Evolutionary conservation across 176 grass and related monocot species (phyloP).

Genomic region (Aegilops speltoides): DNA sequence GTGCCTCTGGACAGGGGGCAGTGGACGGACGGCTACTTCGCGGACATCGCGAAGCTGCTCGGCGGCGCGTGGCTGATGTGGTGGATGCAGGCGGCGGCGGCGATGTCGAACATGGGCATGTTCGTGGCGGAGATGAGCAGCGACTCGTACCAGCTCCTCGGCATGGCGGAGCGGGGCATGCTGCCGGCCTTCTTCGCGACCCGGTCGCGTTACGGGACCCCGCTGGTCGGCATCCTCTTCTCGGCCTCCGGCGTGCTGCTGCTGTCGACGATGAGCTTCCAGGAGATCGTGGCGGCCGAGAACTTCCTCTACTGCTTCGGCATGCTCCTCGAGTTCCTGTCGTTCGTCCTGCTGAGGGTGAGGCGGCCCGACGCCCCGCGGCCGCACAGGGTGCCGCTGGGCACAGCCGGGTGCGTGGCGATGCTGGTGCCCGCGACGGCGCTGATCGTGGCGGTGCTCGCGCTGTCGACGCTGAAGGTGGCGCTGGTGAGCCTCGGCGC

Average conservation of each 20-base stretch:
- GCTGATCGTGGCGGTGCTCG: slow-evolving; percentile 19
- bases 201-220: neutral
- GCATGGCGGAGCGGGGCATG: slow-evolving; percentile 21
- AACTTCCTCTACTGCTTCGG: slow-evolving; percentile 42
- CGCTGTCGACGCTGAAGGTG: slow-evolving; percentile 18
- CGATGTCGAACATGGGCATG: slow-evolving; percentile 15
- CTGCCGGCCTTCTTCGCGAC: slow-evolving; percentile 11
- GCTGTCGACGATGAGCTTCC: slow-evolving; percentile 55
- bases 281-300: slow-evolving; percentile 66
- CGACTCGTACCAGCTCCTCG: slow-evolving; percentile 21
- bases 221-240: slow-evolving; percentile 18
- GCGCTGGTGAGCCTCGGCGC: slow-evolving; percentile 6
- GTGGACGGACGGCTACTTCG: slow-evolving; percentile 18
- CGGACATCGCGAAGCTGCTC: slow-evolving; percentile 28
- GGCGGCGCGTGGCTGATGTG: slow-evolving; percentile 28
- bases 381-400: slow-evolving; percentile 50
- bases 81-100: slow-evolving; percentile 18
- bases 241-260: slow-evolving; percentile 8
- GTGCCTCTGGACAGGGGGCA: slow-evolving; percentile 12
- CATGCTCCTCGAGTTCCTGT: slow-evolving; percentile 16
- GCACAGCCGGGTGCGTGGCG: slow-evolving; percentile 7
- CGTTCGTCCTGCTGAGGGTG: slow-evolving; percentile 45
- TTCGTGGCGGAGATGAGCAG: slow-evolving; percentile 22
- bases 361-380: slow-evolving; percentile 35
- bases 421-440: slow-evolving; percentile 19